A percentile compares a stretch with the other conserved stretches of the same genome.
phyloP scores from a whole-genome alignment of 2,329 filamentous ascomycete species.

The Apiospora aurea region DNA sequence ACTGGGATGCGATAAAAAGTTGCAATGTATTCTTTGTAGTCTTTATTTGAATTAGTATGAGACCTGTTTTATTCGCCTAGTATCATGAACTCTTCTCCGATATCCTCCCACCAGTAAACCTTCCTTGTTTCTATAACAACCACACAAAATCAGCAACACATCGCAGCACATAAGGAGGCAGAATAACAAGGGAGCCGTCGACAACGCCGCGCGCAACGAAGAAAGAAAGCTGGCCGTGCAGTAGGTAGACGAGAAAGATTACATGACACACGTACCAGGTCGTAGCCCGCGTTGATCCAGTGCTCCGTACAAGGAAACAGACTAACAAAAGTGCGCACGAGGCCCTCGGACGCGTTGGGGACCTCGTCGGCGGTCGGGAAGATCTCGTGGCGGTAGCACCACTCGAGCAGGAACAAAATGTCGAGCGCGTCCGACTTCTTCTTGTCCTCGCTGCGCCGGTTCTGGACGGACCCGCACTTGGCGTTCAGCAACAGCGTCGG shows the following conservation, averaged over 20 bases:
- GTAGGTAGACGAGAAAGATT: not conserved
- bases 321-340: not conserved
- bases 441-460: not conserved
- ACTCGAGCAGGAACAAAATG: constrained; percentile 24
- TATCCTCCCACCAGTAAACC: not conserved
- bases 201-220: not conserved
- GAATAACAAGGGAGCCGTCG: too few species aligned
- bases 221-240: not conserved
- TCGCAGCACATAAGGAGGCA: too few species aligned
- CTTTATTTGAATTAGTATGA: too few species aligned
- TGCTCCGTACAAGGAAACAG: not conserved
- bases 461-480: constrained; percentile 21
- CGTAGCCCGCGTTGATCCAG: constrained; percentile 8
- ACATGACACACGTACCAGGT: not conserved
- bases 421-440: constrained; percentile 15
- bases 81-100: too few species aligned
- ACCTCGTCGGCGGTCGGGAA: not conserved
- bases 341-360: not conserved
- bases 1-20: too few species aligned
- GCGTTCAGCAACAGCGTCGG: constrained; percentile 22
- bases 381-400: not conserved
- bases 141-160: not conserved
- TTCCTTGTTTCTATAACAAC: not conserved
- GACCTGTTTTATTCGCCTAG: too few species aligned
- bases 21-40: too few species aligned